Conservation (phyloP, 2,329 filamentous ascomycete genomes). For the Tolypocladium amazonense region DNA sequence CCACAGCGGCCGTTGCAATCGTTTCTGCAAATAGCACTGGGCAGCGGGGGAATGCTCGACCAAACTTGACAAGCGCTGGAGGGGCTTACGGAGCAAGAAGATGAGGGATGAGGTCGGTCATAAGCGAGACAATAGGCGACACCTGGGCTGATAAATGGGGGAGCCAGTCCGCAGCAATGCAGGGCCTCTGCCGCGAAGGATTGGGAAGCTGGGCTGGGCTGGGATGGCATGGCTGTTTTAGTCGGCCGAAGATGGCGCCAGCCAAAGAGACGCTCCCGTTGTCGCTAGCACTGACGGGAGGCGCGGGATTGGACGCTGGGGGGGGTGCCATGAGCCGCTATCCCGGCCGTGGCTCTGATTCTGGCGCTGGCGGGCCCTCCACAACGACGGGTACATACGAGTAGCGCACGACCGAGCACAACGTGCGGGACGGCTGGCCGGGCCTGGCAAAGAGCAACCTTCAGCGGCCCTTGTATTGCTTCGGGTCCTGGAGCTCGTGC, state of each 20-base stretch:
- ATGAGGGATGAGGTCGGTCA: background rate
- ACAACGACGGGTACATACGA: background rate
- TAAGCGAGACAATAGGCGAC: background rate
- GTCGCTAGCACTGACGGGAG: background rate
- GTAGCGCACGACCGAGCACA: background rate
- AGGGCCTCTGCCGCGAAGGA: background rate
- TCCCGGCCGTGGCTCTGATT: background rate
- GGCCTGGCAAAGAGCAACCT: background rate
- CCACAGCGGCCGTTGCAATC: background rate
- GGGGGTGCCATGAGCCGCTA: background rate
- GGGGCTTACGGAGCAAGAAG: background rate
- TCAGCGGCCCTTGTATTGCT: no score
- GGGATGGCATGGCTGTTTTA: background rate
- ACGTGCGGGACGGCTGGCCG: background rate
- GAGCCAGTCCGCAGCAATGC: background rate
- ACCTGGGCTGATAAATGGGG: background rate
- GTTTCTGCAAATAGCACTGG: background rate
- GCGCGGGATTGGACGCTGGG: background rate
- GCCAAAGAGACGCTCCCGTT: background rate
- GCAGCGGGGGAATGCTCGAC: background rate
- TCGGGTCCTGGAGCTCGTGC: no score
- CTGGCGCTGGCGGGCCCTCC: background rate
- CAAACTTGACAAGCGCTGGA: background rate
- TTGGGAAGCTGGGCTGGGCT: background rate
- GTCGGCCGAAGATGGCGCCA: background rate